These are phyloP conservation scores for Plasmodium coatneyi DNA, from an alignment of 169 alveolate genomes.

Conservation along the genomic window DNA sequence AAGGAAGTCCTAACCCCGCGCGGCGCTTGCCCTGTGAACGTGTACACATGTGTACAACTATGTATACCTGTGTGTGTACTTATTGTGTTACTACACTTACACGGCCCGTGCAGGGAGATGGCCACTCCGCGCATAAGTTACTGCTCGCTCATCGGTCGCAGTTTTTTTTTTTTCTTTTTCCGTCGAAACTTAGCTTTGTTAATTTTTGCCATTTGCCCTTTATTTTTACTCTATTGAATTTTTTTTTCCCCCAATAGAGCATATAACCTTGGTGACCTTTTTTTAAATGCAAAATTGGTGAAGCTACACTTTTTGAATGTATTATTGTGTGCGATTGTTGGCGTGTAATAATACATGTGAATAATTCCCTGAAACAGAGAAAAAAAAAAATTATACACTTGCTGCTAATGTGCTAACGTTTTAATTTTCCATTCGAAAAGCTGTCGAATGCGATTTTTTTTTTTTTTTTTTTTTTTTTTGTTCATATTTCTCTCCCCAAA, in stretches of 20 bases:
- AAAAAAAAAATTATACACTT: neutral
- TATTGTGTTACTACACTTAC: neutral
- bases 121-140: neutral
- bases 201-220: neutral
- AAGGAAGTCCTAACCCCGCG: neutral
- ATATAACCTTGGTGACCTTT: neutral
- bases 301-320: neutral
- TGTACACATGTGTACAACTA: neutral
- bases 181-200: neutral
- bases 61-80: neutral
- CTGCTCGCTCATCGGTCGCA: neutral
- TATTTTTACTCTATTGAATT: neutral
- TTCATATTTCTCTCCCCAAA: neutral
- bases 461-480: slow-evolving; percentile 1
- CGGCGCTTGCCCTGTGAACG: neutral
- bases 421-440: neutral
- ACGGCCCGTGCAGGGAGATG: neutral
- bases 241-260: neutral
- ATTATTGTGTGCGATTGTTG: neutral
- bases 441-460: neutral
- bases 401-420: neutral
- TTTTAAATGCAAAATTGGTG: neutral
- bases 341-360: neutral
- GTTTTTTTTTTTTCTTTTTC: neutral
- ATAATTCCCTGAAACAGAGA: neutral